Conservation (phyloP, 192 early-diverging fungal genomes). For the Physocladia obscura region DNA sequence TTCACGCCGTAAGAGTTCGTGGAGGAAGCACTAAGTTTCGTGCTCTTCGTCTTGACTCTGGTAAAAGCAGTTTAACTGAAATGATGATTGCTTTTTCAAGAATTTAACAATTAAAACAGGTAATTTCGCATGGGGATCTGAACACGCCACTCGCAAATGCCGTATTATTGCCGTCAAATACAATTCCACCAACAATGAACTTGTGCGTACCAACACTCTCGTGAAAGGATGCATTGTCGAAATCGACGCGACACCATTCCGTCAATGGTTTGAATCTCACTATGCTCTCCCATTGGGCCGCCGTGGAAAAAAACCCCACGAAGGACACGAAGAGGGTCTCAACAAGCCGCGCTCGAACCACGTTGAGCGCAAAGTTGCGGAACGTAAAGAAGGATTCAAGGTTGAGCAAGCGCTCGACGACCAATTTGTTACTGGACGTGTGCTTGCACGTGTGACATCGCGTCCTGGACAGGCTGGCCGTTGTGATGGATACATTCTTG, state of each 20-base stretch:
- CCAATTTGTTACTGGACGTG: constrained; percentile 92
- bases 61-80: too few relatives aligned
- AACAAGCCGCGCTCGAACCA: constrained; percentile 88
- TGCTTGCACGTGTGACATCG: constrained; percentile 87
- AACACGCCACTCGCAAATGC: constrained; percentile 92
- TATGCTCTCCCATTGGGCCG: constrained; percentile 88
- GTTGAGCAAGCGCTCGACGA: constrained; percentile 86
- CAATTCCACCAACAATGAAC: constrained; percentile 99
- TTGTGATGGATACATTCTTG: constrained; percentile 96
- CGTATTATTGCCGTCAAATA: constrained; percentile 94
- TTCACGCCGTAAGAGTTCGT: constrained; percentile 93
- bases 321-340: constrained; percentile 53
- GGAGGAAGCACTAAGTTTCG: constrained; percentile 99
- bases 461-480: constrained; percentile 98
- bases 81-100: constrained; percentile 40
- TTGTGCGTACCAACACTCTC: constrained; percentile 99
- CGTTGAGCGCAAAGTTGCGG: constrained; percentile 82
- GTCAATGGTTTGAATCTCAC: constrained; percentile 99
- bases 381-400: constrained; percentile 78
- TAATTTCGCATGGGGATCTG: constrained; percentile 98
- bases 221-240: constrained; percentile 96
- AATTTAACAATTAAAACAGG: constrained; percentile 49
- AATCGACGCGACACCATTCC: constrained; percentile 98
- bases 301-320: constrained; percentile 65
- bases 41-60: constrained; percentile 91